These are phyloP conservation scores for Cupressus sempervirens DNA, from an alignment of 75 land plant species.

Conservation along the genomic window DNA sequence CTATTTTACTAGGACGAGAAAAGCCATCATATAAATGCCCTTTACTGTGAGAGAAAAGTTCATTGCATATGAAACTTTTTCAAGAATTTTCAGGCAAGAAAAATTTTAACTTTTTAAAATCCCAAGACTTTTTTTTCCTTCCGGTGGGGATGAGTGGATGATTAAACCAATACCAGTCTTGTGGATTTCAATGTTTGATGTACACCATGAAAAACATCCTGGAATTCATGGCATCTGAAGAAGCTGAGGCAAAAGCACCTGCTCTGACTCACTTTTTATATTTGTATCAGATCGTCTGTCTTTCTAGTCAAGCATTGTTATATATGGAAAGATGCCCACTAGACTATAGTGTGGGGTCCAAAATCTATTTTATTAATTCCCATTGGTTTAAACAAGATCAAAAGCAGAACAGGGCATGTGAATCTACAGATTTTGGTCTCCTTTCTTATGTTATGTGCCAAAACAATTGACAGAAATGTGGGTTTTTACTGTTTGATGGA, in stretches of 20 bases:
- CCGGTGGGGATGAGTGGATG: background rate
- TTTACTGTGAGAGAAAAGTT: background rate
- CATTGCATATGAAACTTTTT: background rate
- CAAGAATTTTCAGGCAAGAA: background rate
- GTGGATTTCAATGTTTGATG: background rate
- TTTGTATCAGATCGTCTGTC: background rate
- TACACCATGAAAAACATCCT: background rate
- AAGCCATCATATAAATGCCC: background rate
- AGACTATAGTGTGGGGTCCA: constrained; percentile 9
- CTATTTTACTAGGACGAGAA: background rate
- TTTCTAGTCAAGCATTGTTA: background rate
- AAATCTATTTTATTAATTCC: background rate
- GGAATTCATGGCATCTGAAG: background rate
- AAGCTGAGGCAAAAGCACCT: background rate
- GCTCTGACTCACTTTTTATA: background rate
- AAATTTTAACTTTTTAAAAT: background rate
- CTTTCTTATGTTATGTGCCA: background rate
- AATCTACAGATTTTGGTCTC: constrained; percentile 9
- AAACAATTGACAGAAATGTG: background rate
- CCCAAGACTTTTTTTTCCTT: background rate
- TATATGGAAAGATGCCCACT: background rate
- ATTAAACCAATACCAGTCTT: background rate
- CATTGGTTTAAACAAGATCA: constrained; percentile 11
- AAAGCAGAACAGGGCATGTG: constrained; percentile 10
- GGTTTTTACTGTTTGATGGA: background rate